Base-by-base conservation (phyloP, 768 basidiomycete genomes). In the Serendipita vermifera region DNA sequence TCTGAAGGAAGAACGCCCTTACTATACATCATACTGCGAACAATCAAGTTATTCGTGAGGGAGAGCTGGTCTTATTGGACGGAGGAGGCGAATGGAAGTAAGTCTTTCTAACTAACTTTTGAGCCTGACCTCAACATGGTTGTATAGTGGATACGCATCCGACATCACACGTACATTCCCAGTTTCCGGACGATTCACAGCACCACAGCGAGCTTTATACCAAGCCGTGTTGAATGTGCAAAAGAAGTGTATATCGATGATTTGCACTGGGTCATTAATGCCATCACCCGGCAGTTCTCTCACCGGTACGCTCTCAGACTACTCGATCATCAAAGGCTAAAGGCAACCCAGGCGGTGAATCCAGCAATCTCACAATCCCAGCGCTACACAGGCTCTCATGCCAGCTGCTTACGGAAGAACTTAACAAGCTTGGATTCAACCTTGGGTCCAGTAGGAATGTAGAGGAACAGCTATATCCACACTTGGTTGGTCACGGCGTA, bases 81-180 rank as follows among this genome's bases (percentile, higher is more conserved):
- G 92, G 91, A 1, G 92, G 89, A 39, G 92, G 91, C 64, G 91
- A 94, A 75, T 87, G 80, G 71, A 85, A 89, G 88, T 89, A 55
- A 55, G 78, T 65, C 38, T 38, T 58, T 59, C 36, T 22, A 29
- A 7, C 33, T 41, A 5, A 2, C 17, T 13, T 26, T 9, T 33
- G 7, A 3, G 2, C 15, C 27, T 15, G 26, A 41, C 53, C 61
- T 32, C 64, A 20, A 26, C 29, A 33, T 31, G 55, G 17, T 39
- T 33, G 39, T 59, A 59, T 61, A 89, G 87, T 59, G 89, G 89
- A 33, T 97, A 97, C 64, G 89, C 91, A 5, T 90, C 89, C 41
- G 94, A 98, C 66, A 93, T 97, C 62, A 94, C 88, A 17, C 85
- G 87, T 33, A 91, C 92, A 7, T 99, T 81, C 65, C 96, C 96